Evolutionary conservation across 139 green algal species (phyloP), one percentile per base, ranked within the genome.

Genomic region (Coelastrella sp.): DNA sequence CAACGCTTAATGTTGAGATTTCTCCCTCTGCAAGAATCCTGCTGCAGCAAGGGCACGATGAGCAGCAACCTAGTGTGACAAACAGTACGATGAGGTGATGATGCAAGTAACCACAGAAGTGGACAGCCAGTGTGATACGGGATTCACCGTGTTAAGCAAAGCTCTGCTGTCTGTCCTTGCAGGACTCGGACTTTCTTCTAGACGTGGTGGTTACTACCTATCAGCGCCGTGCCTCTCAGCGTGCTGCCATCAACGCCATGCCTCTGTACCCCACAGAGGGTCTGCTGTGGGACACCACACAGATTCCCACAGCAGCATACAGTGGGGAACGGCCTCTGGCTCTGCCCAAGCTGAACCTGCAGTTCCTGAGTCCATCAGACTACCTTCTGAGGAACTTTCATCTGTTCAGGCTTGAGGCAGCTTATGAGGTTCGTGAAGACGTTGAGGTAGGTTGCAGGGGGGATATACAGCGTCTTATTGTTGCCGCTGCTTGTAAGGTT

Each of bases 341-440:
- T 25, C 93, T 99, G 73, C 97, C 97, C 35, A 98, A 98, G 89
- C 93, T 99, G 37, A 99, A 99, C 92, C 92, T 99, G 69, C 97
- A 99, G 93, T 99, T 99, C 89, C 92, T 99, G 23, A 98, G 95
- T 1, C 85, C 94, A 15, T 78, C 94, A 50, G 97, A 99, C 91
- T 99, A 99, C 92, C 91, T 99, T 72, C 91, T 99, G 73, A 91
- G 97, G 85, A 98, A 98, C 90, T 99, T 99, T 89, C 92, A 98
- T 89, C 93, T 99, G 34, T 99, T 98, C 88, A 92, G 95, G 57
- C 88, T 99, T 83, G 96, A 99, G 89, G 97, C 97, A 5, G 96
- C 98, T 19, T 98, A 99, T 80, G 97, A 99, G 90, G 81, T 99
- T 45, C 88, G 97, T 11, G 97, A 99, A 80, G 97, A 99, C 85